Conservation (phyloP, 2,329 filamentous ascomycete genomes). For the Lachnellula hyalina region DNA sequence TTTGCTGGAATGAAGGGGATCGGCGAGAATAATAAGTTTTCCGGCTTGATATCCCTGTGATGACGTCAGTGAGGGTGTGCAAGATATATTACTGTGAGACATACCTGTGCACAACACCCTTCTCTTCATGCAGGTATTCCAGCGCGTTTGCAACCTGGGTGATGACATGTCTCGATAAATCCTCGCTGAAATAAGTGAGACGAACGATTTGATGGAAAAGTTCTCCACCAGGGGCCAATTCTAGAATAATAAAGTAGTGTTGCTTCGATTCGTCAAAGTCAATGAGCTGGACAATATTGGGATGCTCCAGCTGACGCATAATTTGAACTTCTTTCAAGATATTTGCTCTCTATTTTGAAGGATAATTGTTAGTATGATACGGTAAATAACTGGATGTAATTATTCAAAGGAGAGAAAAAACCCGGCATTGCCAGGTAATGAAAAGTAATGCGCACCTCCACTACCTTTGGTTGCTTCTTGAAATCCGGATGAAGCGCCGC, state of each 20-base stretch:
- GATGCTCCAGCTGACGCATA: constrained; percentile 94
- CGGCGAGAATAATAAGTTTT: constrained; percentile 92
- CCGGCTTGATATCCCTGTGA: constrained; percentile 89
- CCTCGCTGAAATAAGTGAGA: constrained; percentile 96
- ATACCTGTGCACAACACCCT: constrained; percentile 94
- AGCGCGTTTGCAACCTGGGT: constrained; percentile 90
- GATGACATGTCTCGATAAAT: constrained; percentile 91
- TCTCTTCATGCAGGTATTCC: constrained; percentile 90
- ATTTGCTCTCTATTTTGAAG: constrained; percentile 69
- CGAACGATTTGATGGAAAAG: constrained; percentile 98
- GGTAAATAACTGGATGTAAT: background rate
- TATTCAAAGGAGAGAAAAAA: constrained; percentile 25
- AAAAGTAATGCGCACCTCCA: constrained; percentile 73
- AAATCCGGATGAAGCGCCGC: constrained; percentile 94
- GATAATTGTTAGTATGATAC: constrained; percentile 11
- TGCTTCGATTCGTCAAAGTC: constrained; percentile 91
- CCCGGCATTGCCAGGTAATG: background rate
- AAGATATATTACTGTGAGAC: constrained; percentile 29
- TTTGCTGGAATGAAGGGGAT: constrained; percentile 76
- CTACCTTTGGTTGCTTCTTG: constrained; percentile 89
- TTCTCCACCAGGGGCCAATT: constrained; percentile 91
- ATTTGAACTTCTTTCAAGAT: constrained; percentile 98
- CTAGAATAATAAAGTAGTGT: constrained; percentile 96
- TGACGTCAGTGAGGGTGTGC: constrained; percentile 29
- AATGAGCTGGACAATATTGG: constrained; percentile 89